Conservation (phyloP, 2,329 filamentous ascomycete species). For the Fusarium pseudonygamai region DNA sequence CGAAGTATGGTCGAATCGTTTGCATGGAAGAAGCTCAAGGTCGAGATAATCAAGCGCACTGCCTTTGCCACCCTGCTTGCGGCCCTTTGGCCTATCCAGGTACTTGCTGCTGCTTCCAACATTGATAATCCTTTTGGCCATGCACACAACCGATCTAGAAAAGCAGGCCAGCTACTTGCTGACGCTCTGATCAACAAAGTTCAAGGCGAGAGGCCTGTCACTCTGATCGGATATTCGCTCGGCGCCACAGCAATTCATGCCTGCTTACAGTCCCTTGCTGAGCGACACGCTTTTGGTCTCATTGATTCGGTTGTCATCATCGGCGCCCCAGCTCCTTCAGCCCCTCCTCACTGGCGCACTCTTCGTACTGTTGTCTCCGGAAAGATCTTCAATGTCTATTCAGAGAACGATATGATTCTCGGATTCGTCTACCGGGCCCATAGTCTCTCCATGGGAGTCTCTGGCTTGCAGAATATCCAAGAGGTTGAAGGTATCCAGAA, state of each 20-base stretch:
- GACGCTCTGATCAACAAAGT: constrained; percentile 84
- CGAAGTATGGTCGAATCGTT: constrained; percentile 76
- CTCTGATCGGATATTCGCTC: constrained; percentile 82
- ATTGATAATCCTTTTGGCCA: constrained; percentile 86
- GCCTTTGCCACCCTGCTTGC: constrained; percentile 74
- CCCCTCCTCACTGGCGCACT: constrained; percentile 76
- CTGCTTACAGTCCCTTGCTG: constrained; percentile 79
- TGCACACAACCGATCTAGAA: constrained; percentile 79
- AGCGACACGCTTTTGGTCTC: constrained; percentile 82
- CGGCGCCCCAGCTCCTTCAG: constrained; percentile 80
- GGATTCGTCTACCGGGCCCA: constrained; percentile 88
- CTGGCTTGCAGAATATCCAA: constrained; percentile 79
- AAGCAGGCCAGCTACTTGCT: constrained; percentile 81
- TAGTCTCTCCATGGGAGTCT: constrained; percentile 83
- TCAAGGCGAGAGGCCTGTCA: constrained; percentile 84
- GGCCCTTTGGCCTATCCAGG: constrained; percentile 74
- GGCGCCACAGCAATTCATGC: constrained; percentile 85
- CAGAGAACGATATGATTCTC: constrained; percentile 86
- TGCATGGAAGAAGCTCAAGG: constrained; percentile 78
- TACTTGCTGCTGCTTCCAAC: constrained; percentile 72
- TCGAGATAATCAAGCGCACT: constrained; percentile 78
- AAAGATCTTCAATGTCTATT: constrained; percentile 87
- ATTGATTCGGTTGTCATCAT: constrained; percentile 86
- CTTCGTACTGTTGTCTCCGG: constrained; percentile 83
- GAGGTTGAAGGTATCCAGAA: constrained; percentile 72